phyloP scores from a whole-genome alignment of 371 early-diverging fungal genomes.

The Polyrhizophydium stewartii region DNA sequence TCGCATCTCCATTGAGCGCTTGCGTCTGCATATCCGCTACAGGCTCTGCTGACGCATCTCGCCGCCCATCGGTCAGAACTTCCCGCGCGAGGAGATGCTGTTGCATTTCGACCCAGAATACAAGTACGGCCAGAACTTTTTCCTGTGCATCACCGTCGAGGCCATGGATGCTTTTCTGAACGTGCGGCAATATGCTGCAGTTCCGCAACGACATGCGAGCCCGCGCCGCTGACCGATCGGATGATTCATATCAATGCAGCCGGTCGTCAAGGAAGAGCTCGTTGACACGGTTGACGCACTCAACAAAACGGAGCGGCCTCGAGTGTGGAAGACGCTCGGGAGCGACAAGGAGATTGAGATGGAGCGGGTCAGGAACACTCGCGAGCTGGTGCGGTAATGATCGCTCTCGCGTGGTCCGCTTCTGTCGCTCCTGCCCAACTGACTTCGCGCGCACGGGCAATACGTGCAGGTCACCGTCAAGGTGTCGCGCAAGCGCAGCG shows the following conservation, averaged over 20 bases:
- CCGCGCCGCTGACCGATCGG: neutral
- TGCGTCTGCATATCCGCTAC: neutral
- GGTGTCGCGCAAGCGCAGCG: conserved; percentile 34
- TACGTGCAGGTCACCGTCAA: conserved; percentile 29
- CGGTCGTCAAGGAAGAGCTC: conserved; percentile 12
- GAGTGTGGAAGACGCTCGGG: conserved; percentile 43
- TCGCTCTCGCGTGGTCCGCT: neutral
- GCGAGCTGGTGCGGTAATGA: conserved; percentile 30
- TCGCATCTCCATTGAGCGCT: neutral
- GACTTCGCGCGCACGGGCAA: neutral
- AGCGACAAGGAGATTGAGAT: conserved; percentile 53
- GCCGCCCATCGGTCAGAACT: conserved; percentile 24
- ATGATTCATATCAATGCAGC: conserved; percentile 10
- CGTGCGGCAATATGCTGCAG: conserved; percentile 4
- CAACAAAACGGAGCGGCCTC: conserved; percentile 24
- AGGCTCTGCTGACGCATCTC: neutral
- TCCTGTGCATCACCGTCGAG: conserved; percentile 29
- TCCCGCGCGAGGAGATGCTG: conserved; percentile 44
- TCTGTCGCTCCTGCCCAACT: neutral
- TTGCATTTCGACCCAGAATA: conserved; percentile 42
- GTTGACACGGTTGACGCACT: conserved; percentile 11
- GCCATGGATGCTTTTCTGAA: conserved; percentile 35
- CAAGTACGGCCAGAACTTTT: conserved; percentile 53
- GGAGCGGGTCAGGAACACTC: conserved; percentile 31
- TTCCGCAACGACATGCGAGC: too few species aligned